Evolutionary conservation across 805 yeast genomes (phyloP), one percentile per base, ranked within the genome.

Genomic region (Candida sphagnicola): DNA sequence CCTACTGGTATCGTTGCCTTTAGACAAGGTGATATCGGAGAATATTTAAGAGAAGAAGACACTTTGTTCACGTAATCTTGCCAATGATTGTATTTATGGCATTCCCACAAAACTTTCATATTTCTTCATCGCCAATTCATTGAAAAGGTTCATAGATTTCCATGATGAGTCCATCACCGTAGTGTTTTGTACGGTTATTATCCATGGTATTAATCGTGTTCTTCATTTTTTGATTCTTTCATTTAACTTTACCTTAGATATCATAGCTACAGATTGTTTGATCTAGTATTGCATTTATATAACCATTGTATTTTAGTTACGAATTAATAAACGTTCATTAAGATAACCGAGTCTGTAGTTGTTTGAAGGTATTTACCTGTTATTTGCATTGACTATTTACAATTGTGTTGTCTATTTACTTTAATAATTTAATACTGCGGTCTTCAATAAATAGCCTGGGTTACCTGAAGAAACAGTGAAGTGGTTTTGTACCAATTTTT

Each of bases 21-120:
- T 62, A 82, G 99, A 75, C 99, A 93, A 61, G 86, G 95, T 49
- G 99, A 93, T 70, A 87, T 93, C 49, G 99, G 99, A 47, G 99
- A 93, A 65, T 93, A 88, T 57, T 74, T 93, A 57, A 89, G 99
- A 76, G 98, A 93, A 55, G 99, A 93, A 72, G 98, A 93, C 63
- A 88, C 96, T 29, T 67, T 91, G 49, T 91, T 91, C 57, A 86
- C 96, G 18, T 89, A 70, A 54, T n/a, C n/a, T n/a, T n/a, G n/a
- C n/a, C n/a, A n/a, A n/a, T n/a, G n/a, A n/a, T n/a, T n/a, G n/a
- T n/a, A n/a, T n/a, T n/a, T n/a, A n/a, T n/a, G n/a, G n/a, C n/a
- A n/a, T n/a, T n/a, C n/a, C n/a, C n/a, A n/a, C n/a, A n/a, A n/a
- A n/a, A n/a, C n/a, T n/a, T n/a, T n/a, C n/a, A n/a, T n/a, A n/a